These are phyloP conservation scores for Metschnikowia proteae DNA, from an alignment of 805 yeast species.

Conservation along the genomic window DNA sequence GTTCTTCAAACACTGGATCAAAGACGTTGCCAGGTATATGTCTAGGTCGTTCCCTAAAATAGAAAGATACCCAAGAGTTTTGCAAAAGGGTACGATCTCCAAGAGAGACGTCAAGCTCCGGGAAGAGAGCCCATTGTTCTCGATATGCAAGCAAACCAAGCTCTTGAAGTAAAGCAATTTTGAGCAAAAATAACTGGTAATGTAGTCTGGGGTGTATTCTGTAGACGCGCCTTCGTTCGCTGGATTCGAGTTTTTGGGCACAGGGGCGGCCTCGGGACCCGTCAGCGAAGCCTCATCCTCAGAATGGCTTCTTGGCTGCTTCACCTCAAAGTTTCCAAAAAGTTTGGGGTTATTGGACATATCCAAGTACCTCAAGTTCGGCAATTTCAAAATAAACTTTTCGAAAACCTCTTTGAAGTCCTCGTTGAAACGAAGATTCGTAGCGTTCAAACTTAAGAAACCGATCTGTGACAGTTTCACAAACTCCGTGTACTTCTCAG, in stretches of 20 bases:
- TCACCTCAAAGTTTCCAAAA: constrained; percentile 45
- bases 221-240: background rate
- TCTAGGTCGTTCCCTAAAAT: constrained; percentile 61
- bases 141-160: constrained; percentile 66
- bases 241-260: background rate
- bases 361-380: constrained; percentile 67
- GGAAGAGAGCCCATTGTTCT: constrained; percentile 56
- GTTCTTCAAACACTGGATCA: constrained; percentile 66
- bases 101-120: constrained; percentile 58
- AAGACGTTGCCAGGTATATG: constrained; percentile 56
- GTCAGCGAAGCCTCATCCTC: background rate
- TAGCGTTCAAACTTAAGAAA: constrained; percentile 62
- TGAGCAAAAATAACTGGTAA: constrained; percentile 53
- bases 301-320: background rate
- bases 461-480: constrained; percentile 25
- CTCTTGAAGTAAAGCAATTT: constrained; percentile 66
- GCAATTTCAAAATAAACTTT: constrained; percentile 48
- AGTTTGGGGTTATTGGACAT: constrained; percentile 64
- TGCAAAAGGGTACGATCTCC: constrained; percentile 67
- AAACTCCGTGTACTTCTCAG: constrained; percentile 18
- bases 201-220: constrained; percentile 18
- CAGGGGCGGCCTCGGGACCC: background rate
- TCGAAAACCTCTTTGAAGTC: constrained; percentile 48
- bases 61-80: constrained; percentile 63
- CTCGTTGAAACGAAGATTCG: constrained; percentile 52